phyloP scores from a whole-genome alignment of 1,284 basidiomycete species.

The Erythrobasidium hasegawianum region DNA sequence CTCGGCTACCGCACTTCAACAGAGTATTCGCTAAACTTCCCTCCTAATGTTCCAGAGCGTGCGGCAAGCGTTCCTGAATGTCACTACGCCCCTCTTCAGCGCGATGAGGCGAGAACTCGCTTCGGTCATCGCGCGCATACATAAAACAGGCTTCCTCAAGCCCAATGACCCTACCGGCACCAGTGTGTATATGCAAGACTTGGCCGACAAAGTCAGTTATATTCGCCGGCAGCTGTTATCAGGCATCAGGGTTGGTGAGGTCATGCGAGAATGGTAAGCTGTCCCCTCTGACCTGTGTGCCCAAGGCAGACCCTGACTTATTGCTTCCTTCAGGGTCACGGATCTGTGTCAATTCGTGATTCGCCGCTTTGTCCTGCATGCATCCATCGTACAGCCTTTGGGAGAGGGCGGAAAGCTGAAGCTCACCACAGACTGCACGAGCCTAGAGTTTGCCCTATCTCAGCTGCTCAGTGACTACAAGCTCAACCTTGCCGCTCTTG shows the following conservation, averaged over 20 bases:
- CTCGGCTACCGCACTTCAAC: no score
- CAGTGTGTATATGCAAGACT: slow-evolving; percentile 82
- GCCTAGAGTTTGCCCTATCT: slow-evolving; percentile 73
- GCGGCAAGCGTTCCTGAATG: slow-evolving; percentile 58
- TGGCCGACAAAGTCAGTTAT: slow-evolving; percentile 76
- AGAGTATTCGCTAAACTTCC: no score
- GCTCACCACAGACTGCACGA: slow-evolving; percentile 89
- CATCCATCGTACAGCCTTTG: slow-evolving; percentile 80
- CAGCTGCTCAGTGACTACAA: slow-evolving; percentile 44
- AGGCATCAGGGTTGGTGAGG: slow-evolving; percentile 66
- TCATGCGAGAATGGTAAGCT: slow-evolving; percentile 65
- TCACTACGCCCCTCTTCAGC: slow-evolving; percentile 65
- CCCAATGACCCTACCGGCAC: slow-evolving; percentile 59
- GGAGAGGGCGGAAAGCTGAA: slow-evolving; percentile 86
- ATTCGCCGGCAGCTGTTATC: slow-evolving; percentile 70
- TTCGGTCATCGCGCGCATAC: slow-evolving; percentile 71
- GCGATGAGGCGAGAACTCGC: slow-evolving; percentile 74
- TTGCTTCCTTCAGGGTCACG: slow-evolving; percentile 57
- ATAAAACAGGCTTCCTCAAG: slow-evolving; percentile 74
- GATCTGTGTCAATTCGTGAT: slow-evolving; percentile 64
- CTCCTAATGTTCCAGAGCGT: slow-evolving; percentile 56
- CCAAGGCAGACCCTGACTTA: no score
- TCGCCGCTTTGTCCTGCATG: slow-evolving; percentile 78
- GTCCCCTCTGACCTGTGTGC: no score
- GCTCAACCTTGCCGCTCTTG: slow-evolving; percentile 39